Conservation (phyloP, 78 protist species). For the Speleostelium caveatum region DNA sequence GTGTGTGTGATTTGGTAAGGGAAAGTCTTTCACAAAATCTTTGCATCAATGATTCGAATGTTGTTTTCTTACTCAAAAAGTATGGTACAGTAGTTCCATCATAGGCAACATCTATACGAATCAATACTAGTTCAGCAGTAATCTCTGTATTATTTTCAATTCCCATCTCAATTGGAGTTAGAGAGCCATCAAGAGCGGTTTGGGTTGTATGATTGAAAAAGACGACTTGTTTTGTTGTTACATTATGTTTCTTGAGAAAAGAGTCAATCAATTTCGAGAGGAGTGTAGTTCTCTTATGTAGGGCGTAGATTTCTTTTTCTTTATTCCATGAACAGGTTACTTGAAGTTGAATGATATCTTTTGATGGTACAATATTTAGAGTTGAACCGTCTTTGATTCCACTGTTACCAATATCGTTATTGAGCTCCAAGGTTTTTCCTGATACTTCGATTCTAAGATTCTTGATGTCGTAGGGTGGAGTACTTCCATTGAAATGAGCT, state of each 20-base stretch:
- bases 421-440: conserved; percentile 10
- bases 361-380: conserved; percentile 43
- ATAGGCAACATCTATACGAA: conserved; percentile 28
- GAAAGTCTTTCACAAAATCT: conserved; percentile 56
- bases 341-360: conserved; percentile 57
- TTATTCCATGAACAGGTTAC: conserved; percentile 49
- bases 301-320: conserved; percentile 72
- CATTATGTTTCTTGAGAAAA: conserved; percentile 45
- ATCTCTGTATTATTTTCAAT: conserved; percentile 34
- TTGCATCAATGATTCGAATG: conserved; percentile 53
- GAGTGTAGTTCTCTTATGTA: conserved; percentile 51
- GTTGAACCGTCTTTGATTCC: conserved; percentile 34
- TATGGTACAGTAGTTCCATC: conserved; percentile 34
- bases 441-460: conserved; percentile 36
- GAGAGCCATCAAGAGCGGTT: background rate
- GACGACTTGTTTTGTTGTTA: conserved; percentile 30
- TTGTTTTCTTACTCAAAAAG: conserved; percentile 28
- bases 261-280: conserved; percentile 56
- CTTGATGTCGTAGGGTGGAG: conserved; percentile 68
- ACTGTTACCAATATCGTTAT: conserved; percentile 52
- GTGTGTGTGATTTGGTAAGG: background rate
- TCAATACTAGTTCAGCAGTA: conserved; percentile 13
- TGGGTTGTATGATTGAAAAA: background rate
- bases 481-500: conserved; percentile 34
- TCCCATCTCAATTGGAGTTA: conserved; percentile 24